These are phyloP conservation scores for Fermentozyma sake DNA, from an alignment of 1,139 yeast genomes.

Conservation along the genomic window DNA sequence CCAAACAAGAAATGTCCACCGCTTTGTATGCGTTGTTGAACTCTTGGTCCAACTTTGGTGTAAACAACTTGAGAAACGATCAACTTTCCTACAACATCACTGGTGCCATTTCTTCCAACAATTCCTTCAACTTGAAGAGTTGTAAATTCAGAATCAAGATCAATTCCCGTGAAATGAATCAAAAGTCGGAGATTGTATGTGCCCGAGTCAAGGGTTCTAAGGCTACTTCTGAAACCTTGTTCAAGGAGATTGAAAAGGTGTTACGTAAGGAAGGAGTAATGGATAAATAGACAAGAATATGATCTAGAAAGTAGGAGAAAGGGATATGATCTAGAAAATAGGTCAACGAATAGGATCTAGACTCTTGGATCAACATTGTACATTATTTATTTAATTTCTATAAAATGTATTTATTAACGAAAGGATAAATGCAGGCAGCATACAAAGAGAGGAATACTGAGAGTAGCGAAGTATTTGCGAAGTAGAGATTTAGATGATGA, in stretches of 20 bases:
- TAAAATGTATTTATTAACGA: too few species aligned
- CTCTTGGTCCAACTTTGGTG: slow-evolving; percentile 71
- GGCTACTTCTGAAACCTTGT: slow-evolving; percentile 39
- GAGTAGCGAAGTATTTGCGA: too few species aligned
- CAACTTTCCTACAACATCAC: slow-evolving; percentile 42
- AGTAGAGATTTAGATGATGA: too few species aligned
- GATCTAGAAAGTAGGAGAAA: too few species aligned
- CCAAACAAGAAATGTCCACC: slow-evolving; percentile 55
- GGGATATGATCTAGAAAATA: too few species aligned
- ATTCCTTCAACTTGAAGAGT: slow-evolving; percentile 58
- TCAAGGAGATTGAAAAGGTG: slow-evolving; percentile 45
- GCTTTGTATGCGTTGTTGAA: slow-evolving; percentile 59
- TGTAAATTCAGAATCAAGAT: slow-evolving; percentile 60
- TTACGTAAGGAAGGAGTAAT: slow-evolving; percentile 44
- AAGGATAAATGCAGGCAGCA: too few species aligned
- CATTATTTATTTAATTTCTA: slow-evolving; percentile 1
- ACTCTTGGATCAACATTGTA: too few species aligned
- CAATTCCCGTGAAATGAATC: slow-evolving; percentile 31
- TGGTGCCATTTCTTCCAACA: slow-evolving; percentile 59
- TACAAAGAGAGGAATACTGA: too few species aligned
- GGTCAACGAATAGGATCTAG: too few species aligned
- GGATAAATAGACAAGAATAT: too few species aligned
- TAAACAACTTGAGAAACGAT: slow-evolving; percentile 51
- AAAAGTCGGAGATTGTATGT: slow-evolving; percentile 45
- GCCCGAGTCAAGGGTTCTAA: slow-evolving; percentile 43